These are phyloP conservation scores for Thelephora ganbajun DNA, from an alignment of 768 basidiomycete genomes.

Conservation along the genomic window DNA sequence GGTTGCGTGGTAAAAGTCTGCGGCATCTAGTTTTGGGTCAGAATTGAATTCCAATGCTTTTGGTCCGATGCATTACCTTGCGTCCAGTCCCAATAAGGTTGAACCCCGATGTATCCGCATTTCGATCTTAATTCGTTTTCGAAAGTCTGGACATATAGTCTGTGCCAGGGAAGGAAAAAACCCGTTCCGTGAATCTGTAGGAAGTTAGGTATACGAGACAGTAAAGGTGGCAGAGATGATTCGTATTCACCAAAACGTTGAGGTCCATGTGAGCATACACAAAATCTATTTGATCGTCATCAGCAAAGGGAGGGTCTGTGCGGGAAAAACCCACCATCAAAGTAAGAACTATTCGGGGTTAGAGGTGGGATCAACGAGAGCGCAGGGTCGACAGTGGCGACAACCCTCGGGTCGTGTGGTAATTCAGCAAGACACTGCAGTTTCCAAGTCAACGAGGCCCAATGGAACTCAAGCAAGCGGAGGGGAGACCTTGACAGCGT, in stretches of 20 bases:
- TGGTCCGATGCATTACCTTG: constrained; percentile 6
- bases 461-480: no score
- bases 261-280: constrained; percentile 16
- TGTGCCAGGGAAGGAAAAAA: constrained; percentile 16
- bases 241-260: constrained; percentile 7
- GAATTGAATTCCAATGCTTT: not conserved
- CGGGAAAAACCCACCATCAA: constrained; percentile 1
- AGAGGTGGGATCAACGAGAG: not conserved
- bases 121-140: constrained; percentile 10
- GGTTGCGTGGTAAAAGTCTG: constrained; percentile 9
- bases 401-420: not conserved
- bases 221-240: not conserved
- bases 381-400: not conserved
- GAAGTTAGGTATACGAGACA: not conserved
- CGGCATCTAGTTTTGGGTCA: constrained; percentile 8
- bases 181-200: constrained; percentile 13
- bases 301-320: not conserved
- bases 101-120: constrained; percentile 12
- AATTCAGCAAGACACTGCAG: not conserved
- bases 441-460: not conserved
- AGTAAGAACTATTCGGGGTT: not conserved
- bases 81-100: constrained; percentile 19
- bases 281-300: constrained; percentile 3
- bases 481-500: constrained; percentile 11
- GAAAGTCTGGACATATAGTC: constrained; percentile 11